Evolutionary conservation across 78 protist species (phyloP), one percentile per base, ranked within the genome.

Genomic region (Speleostelium caveatum): DNA sequence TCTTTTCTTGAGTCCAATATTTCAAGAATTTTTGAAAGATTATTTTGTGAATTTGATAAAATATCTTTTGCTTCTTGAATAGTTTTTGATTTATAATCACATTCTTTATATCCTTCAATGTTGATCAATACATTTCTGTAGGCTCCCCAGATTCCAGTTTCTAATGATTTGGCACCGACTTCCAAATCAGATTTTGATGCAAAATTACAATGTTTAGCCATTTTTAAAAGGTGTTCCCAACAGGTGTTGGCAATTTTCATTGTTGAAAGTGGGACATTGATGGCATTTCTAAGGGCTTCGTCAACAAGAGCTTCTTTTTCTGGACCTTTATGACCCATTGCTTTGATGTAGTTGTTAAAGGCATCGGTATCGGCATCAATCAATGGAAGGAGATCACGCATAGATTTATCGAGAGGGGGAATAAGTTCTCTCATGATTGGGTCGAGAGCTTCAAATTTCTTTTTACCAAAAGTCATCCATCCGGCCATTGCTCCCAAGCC

Each of bases 401-500:
- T 86, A 14, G 92, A 77, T 66, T 86, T 67, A n/a, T 86, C 86
- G 7, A 86, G 58, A 42, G 93, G 93, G 63, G 79, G 79, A 21
- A 86, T 60, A 10, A 76, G 28, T 59, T 69, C 74, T 55, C 93
- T 45, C 93, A 86, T 86, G 0, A n/a, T 24, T 45, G 77, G 30
- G 26, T 86, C 93, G 1, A 76, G 55, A 41, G 61, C 60, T 75
- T 76, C 87, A 38, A 86, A 86, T 33, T 86, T 86, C 76, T 68
- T 86, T 53, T 86, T 88, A 55, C 94, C 94, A 66, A 28, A 90
- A 32, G 94, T 73, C 88, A 90, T 69, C 90, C 88, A 83, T 36
- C 94, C 94, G 24, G 72, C 63, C 94, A 90, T 90, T 1, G 86
- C 94, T 24, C 94, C 94, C 4, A 90, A 59, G 38, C 71, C 88